Base-by-base conservation (phyloP, 345 rosid species). In the Populus deltoides region DNA sequence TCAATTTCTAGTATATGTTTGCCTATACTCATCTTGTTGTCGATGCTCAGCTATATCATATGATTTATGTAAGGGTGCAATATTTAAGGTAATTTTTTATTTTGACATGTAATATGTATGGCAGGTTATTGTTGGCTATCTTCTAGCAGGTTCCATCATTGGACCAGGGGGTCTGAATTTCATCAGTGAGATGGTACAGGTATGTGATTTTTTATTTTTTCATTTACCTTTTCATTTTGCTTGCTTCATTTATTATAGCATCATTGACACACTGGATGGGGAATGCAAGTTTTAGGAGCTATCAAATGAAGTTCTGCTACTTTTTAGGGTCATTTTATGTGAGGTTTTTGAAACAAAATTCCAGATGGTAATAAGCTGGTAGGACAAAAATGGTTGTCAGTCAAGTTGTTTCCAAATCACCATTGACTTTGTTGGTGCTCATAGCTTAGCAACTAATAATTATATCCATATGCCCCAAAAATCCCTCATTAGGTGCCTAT, bases 181-280 rank as follows among this genome's bases (percentile, higher is more conserved):
- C 85, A 92, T 97, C 59, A 92, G 92, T 71, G 99, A 97, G 88
- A 89, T 97, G 97, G 99, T 97, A n/a, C 98, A 94, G 98, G 99
- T 97, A 82, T 68, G 79, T 55, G 12, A 59, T 72, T 77, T 51
- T 51, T 39, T 33, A 49, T 75, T 29, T 69, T 51, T 47, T 33
- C 36, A 16, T 47, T 35, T 33, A 3, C 41, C 36, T 74, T 41
- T 76, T 31, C 45, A 20, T 33, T 75, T 29, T 66, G 38, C 41
- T 31, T 73, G 55, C 24, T 57, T 72, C 55, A 24, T 0, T 15
- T 43, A 29, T 74, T 74, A 38, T 51, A 55, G 51, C 47, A 35
- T 77, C 3, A 13, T 20, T 49, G 29, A 68, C 61, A 66, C 75
- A 72, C 17, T 66, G n/a, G 79, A 17, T 18, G n/a, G 24, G 62